These are phyloP conservation scores for Trichomonas tenax DNA, from an alignment of 208 protist genomes.

Conservation along the genomic window DNA sequence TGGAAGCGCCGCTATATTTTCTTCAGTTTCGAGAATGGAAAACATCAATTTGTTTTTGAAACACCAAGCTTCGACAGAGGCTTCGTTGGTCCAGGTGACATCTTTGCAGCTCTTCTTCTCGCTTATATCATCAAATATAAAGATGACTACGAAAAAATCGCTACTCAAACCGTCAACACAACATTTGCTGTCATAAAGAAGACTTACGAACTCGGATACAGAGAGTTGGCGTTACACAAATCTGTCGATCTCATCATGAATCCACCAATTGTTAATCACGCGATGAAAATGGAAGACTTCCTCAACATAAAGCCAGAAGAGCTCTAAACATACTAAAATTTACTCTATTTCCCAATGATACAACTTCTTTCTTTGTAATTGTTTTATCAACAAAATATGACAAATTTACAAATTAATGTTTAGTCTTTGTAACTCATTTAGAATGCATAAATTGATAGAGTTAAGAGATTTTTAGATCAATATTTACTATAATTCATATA, in stretches of 20 bases:
- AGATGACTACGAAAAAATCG: not conserved
- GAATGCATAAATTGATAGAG: no score
- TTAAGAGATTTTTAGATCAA: no score
- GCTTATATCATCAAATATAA: not conserved
- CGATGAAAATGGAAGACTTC: not conserved
- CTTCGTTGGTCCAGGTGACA: not conserved
- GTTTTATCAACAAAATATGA: no score
- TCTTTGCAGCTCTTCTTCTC: not conserved
- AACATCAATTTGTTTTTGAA: not conserved
- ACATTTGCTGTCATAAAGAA: not conserved
- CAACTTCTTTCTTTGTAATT: no score
- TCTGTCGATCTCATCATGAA: not conserved
- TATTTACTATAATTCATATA: no score
- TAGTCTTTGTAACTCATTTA: no score
- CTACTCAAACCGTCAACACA: not conserved
- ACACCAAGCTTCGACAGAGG: not conserved
- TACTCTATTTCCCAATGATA: no score
- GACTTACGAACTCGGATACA: not conserved
- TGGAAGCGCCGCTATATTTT: not conserved
- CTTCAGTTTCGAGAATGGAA: not conserved
- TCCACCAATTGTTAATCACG: not conserved
- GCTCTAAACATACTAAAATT: not conserved
- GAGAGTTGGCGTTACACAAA: not conserved
- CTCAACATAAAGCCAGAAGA: not conserved
- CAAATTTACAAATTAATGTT: no score